Evolutionary conservation across 2,329 filamentous ascomycete genomes (phyloP).

Genomic region (Cytospora leucostoma): DNA sequence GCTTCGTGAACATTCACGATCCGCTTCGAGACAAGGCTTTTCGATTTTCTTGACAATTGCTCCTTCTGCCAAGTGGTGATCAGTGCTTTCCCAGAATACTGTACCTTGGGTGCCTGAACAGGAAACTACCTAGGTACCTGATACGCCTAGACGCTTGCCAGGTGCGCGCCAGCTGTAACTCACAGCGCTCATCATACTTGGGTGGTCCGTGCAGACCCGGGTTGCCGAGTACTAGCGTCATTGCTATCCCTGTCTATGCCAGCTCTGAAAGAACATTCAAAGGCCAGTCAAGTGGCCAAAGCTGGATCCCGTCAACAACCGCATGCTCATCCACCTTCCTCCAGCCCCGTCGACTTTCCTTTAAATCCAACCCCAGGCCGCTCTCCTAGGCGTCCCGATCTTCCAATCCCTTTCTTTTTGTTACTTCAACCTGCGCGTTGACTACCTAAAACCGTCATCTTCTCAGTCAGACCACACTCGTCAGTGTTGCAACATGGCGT

Average conservation of each 20-base stretch:
- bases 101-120: background rate
- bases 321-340: slow-evolving; percentile 11
- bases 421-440: background rate
- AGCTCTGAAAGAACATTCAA: slow-evolving; percentile 25
- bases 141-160: background rate
- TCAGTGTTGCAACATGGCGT: slow-evolving; percentile 44
- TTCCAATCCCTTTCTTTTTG: background rate
- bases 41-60: too few species aligned
- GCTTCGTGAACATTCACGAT: background rate
- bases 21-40: background rate
- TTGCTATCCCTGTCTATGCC: slow-evolving; percentile 19
- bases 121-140: background rate
- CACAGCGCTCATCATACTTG: background rate
- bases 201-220: slow-evolving; percentile 3
- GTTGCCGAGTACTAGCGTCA: slow-evolving; percentile 7
- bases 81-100: too few species aligned
- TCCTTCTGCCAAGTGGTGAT: too few species aligned
- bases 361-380: slow-evolving; percentile 10
- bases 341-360: slow-evolving; percentile 19
- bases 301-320: slow-evolving; percentile 16
- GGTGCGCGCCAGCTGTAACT: background rate
- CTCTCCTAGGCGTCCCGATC: background rate
- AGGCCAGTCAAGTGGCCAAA: slow-evolving; percentile 23
- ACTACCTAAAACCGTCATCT: background rate
- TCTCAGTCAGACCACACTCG: background rate